Conservation (phyloP, 305 asterid genomes). For the Petunia hybrid region DNA sequence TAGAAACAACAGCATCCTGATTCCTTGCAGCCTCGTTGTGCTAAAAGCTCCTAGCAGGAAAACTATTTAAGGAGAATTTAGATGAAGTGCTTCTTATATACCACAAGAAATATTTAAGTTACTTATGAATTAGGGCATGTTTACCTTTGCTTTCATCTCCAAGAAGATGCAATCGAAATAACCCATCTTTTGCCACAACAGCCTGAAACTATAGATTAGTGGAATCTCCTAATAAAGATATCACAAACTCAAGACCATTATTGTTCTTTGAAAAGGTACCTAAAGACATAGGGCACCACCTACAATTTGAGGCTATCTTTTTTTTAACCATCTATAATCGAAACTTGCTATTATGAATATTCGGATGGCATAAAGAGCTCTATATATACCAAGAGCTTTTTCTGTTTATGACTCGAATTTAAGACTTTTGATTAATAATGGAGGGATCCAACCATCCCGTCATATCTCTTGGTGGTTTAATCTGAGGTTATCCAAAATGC, state of each 20-base stretch:
- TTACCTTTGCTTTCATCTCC: not conserved
- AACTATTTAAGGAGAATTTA: not conserved
- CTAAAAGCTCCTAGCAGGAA: not conserved
- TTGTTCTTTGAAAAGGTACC: not conserved
- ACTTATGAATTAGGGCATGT: not conserved
- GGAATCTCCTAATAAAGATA: not conserved
- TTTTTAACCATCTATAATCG: no score
- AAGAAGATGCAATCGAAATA: not conserved
- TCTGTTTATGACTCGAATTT: no score
- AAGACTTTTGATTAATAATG: no score
- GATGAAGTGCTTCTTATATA: not conserved
- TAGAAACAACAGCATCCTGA: no score
- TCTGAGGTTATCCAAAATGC: conserved; percentile 32
- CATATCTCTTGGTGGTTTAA: no score
- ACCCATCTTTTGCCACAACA: not conserved
- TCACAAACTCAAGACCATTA: not conserved
- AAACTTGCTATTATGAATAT: no score
- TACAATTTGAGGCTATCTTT: not conserved
- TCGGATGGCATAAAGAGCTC: no score
- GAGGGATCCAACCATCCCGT: no score
- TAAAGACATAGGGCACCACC: not conserved
- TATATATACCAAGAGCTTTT: no score
- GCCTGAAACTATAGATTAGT: not conserved
- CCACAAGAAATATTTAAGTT: not conserved
- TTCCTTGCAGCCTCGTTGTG: not conserved